Base-by-base conservation (phyloP, 2,329 filamentous ascomycete species). In the Exophiala dermatitidis region DNA sequence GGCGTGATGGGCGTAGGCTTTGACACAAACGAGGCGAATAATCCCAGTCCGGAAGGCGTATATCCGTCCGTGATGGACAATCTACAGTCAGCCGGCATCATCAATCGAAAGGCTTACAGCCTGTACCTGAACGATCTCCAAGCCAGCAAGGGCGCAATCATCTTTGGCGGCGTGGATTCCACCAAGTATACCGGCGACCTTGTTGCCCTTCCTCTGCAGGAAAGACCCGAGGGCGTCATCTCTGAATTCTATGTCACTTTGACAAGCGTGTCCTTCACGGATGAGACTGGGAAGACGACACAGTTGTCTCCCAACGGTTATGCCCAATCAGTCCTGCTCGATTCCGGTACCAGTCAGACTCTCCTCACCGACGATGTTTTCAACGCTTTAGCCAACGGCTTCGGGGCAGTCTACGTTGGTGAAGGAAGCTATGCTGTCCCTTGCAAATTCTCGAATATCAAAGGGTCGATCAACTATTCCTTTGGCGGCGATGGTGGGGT, bases 91-190 rank as follows among this genome's bases (percentile, higher is more conserved):
- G 50, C 38, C 3, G 38, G 38, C 38, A 28, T 56, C 36, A 60
- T 60, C 34, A 46, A 57, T 28, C 47, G 50, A 9, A 54, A 53
- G 36, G 60, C 58, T 33, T 62, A 58, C 53, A 57, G 52, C 36
- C 46, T 62, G 26, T 62, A 57, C 45, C 52, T 62, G 40, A 57
- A 62, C 29, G 53, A 57, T 36, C 46, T 54, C 28, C 48, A 57
- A 29, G 41, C 54, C 8, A 57, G 44, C 9, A 56, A 46, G 4
- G 60, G 60, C 5, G 83, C 73, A 53, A 81, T 90, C 50, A 71
- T 90, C 1, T 90, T 90, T 61, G 86, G 86, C 30, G 86, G 86
- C 29, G 77, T 90, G 48, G 85, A 90, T 67, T 79, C 76, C 2
- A 78, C 72, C 19, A 82, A 83, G 60, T 90, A 79, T 65, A 66